Percentiles rank a stretch among this genome's conserved stretches.
Conservation (phyloP, 768 basidiomycete species). For the Lactarius hatsudake region DNA sequence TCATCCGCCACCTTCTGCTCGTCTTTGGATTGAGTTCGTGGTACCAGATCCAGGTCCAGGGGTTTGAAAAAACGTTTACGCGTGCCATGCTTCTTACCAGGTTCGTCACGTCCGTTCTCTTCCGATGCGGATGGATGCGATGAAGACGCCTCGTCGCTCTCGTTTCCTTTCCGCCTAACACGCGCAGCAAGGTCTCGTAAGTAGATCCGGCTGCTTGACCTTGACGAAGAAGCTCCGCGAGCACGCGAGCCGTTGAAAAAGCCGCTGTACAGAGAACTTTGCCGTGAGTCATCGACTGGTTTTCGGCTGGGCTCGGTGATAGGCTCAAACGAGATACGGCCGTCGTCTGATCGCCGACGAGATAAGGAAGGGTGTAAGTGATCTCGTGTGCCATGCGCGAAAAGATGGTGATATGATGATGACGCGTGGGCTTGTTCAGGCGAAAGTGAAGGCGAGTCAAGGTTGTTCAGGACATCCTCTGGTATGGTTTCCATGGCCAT, state of each 20-base stretch:
- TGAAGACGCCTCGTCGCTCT: slow-evolving; percentile 49
- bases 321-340: slow-evolving; percentile 58
- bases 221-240: slow-evolving; percentile 42
- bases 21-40: slow-evolving; percentile 10
- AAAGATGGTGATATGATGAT: slow-evolving; percentile 28
- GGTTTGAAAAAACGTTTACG: slow-evolving; percentile 23
- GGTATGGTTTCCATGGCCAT: slow-evolving; percentile 48
- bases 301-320: slow-evolving; percentile 45
- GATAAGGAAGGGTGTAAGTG: slow-evolving; percentile 24
- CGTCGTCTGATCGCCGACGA: slow-evolving; percentile 43
- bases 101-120: slow-evolving; percentile 20
- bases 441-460: slow-evolving; percentile 21
- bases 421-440: slow-evolving; percentile 12
- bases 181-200: slow-evolving; percentile 39
- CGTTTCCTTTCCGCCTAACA: slow-evolving; percentile 33
- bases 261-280: slow-evolving; percentile 39
- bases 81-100: slow-evolving; percentile 11
- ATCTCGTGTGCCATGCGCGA: slow-evolving; percentile 9
- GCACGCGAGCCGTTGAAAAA: slow-evolving; percentile 38
- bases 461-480: slow-evolving; percentile 35
- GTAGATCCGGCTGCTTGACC: slow-evolving; percentile 42
- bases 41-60: slow-evolving; percentile 18
- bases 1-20: not conserved
- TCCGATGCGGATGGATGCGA: slow-evolving; percentile 34
- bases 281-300: slow-evolving; percentile 43